These are phyloP conservation scores for Aspergillus vadensis DNA, from an alignment of 2,329 filamentous ascomycete genomes.

Conservation along the genomic window DNA sequence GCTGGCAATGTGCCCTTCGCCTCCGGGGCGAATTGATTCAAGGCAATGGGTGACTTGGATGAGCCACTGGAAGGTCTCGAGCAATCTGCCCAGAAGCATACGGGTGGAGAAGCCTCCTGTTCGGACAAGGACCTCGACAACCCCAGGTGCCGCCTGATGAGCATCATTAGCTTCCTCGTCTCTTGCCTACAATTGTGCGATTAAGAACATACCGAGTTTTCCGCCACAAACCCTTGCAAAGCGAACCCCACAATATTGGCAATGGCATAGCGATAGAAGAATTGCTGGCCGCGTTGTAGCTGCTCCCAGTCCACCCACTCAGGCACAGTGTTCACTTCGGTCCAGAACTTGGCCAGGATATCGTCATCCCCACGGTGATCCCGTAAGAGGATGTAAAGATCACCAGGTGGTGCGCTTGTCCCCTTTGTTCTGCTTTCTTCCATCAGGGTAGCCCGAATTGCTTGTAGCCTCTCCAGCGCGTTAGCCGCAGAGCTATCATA, in stretches of 20 bases:
- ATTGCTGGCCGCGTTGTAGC: conserved; percentile 69
- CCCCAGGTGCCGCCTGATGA: conserved; percentile 61
- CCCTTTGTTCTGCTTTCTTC: conserved; percentile 14
- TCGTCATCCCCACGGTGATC: conserved; percentile 59
- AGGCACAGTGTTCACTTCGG: conserved; percentile 64
- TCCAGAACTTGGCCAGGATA: conserved; percentile 61
- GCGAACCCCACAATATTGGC: conserved; percentile 25
- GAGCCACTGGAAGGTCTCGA: conserved; percentile 74
- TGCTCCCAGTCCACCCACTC: conserved; percentile 76
- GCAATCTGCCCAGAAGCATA: conserved; percentile 63
- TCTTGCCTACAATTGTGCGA: no score
- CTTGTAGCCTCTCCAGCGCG: conserved; percentile 19
- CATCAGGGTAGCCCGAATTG: conserved; percentile 10
- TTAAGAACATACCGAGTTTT: conserved; percentile 21
- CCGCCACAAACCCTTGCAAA: conserved; percentile 25
- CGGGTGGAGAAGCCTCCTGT: conserved; percentile 72
- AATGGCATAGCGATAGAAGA: conserved; percentile 73
- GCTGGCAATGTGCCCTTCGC: conserved; percentile 63
- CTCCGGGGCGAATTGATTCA: conserved; percentile 65
- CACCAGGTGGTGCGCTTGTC: conserved; percentile 29
- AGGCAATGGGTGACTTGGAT: conserved; percentile 67
- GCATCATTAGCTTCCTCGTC: not conserved
- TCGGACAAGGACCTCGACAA: conserved; percentile 70
- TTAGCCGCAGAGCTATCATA: conserved; percentile 19
- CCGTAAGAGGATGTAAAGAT: conserved; percentile 63